Conservation (phyloP, 768 basidiomycete species). For the Termitomyces sp. region DNA sequence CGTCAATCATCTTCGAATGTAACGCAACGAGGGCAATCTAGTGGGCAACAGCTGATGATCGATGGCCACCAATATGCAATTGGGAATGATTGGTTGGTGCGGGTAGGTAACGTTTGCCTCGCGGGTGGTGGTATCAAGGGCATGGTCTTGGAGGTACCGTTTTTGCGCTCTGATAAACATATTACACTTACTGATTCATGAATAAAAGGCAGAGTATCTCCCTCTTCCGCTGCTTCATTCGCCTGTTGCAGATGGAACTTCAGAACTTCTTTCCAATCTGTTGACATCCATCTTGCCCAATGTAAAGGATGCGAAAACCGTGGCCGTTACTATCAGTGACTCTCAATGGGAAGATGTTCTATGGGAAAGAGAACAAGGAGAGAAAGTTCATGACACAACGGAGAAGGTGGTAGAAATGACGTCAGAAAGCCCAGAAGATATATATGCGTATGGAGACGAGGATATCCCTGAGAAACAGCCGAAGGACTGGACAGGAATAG, state of each 20-base stretch:
- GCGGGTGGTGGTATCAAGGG: constrained; percentile 73
- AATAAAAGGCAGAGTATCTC: constrained; percentile 72
- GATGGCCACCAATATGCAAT: constrained; percentile 74
- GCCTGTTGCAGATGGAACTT: constrained; percentile 58
- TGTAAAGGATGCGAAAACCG: constrained; percentile 64
- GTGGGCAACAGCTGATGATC: constrained; percentile 59
- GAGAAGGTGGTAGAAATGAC: constrained; percentile 16
- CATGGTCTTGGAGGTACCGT: constrained; percentile 74
- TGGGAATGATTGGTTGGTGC: constrained; percentile 77
- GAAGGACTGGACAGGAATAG: constrained; percentile 74
- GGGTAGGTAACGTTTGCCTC: constrained; percentile 72
- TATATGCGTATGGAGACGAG: constrained; percentile 59
- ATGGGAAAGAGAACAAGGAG: constrained; percentile 68
- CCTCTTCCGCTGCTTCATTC: constrained; percentile 67
- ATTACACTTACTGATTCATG: background rate
- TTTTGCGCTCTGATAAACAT: background rate
- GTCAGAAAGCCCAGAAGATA: constrained; percentile 35
- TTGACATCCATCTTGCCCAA: constrained; percentile 72
- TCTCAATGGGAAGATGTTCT: constrained; percentile 78
- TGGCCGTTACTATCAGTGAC: constrained; percentile 73
- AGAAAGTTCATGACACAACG: constrained; percentile 16
- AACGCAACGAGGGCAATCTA: constrained; percentile 39
- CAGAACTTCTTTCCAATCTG: constrained; percentile 69
- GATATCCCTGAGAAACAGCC: constrained; percentile 40
- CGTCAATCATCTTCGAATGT: constrained; percentile 38